phyloP scores from a whole-genome alignment of 371 early-diverging fungal species.

The Mortierella polycephala region DNA sequence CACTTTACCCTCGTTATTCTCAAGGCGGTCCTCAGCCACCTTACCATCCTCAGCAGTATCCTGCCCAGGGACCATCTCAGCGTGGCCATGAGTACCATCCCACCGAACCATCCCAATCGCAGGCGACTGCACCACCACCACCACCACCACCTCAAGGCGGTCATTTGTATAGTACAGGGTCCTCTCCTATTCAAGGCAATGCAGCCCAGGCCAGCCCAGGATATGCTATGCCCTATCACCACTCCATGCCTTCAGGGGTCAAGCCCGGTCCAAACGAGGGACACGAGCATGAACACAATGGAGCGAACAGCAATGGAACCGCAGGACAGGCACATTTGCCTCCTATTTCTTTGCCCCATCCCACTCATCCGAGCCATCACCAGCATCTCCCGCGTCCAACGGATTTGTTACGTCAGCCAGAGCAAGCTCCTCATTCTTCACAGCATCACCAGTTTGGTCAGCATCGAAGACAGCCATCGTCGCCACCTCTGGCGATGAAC shows the following conservation, averaged over 20 bases:
- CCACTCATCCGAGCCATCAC: slow-evolving; percentile 28
- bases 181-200: slow-evolving; percentile 27
- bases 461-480: slow-evolving; percentile 37
- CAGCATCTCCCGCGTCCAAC: slow-evolving; percentile 20
- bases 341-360: slow-evolving; percentile 31
- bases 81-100: slow-evolving; percentile 43
- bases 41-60: slow-evolving; percentile 40
- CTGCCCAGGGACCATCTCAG: slow-evolving; percentile 19
- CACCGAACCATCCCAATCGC: slow-evolving; percentile 29
- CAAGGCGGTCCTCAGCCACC: slow-evolving; percentile 22
- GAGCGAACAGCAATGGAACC: slow-evolving; percentile 3
- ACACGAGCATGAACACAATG: slow-evolving; percentile 27
- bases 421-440: slow-evolving; percentile 20
- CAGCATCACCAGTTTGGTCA: slow-evolving; percentile 31
- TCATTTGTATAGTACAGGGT: slow-evolving; percentile 34
- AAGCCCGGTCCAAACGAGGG: slow-evolving; percentile 14
- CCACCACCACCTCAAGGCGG: slow-evolving; percentile 34
- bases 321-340: slow-evolving; percentile 34
- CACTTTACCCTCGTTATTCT: slow-evolving; percentile 40
- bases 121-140: slow-evolving; percentile 12
- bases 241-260: slow-evolving; percentile 10
- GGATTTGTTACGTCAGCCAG: slow-evolving; percentile 28
- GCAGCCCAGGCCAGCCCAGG: slow-evolving; percentile 15
- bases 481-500: slow-evolving; percentile 40
- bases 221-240: slow-evolving; percentile 28